Conservation (phyloP, 2,329 filamentous ascomycete genomes). For the Macrophomina tecta region DNA sequence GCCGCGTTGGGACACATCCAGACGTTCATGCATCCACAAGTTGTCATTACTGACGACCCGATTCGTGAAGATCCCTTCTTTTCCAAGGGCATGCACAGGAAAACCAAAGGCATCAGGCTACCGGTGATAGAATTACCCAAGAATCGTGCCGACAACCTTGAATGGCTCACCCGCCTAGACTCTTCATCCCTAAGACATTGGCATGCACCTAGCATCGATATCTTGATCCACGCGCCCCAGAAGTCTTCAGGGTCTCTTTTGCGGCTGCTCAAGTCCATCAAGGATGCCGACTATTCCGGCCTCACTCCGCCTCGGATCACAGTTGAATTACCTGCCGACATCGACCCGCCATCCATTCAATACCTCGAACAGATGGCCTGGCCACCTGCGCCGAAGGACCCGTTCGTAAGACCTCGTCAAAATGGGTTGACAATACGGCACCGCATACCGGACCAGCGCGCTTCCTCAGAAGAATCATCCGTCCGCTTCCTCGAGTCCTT, state of each 20-base stretch:
- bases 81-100: constrained; percentile 62
- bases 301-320: constrained; percentile 75
- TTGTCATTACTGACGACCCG: constrained; percentile 73
- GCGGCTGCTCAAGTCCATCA: constrained; percentile 77
- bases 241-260: constrained; percentile 76
- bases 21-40: constrained; percentile 77
- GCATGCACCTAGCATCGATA: constrained; percentile 79
- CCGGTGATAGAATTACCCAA: constrained; percentile 77
- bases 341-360: constrained; percentile 70
- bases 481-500: constrained; percentile 84
- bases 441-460: constrained; percentile 66
- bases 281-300: constrained; percentile 75
- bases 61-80: constrained; percentile 72
- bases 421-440: constrained; percentile 70
- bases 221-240: constrained; percentile 78
- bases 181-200: constrained; percentile 74
- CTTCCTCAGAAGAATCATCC: constrained; percentile 73
- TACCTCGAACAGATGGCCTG: constrained; percentile 66
- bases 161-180: constrained; percentile 82
- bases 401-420: constrained; percentile 36
- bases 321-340: constrained; percentile 76
- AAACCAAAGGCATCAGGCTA: constrained; percentile 58
- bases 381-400: constrained; percentile 57
- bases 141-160: constrained; percentile 65
- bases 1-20: constrained; percentile 75